These are phyloP conservation scores for Gentiana straminea DNA, from an alignment of 257 asterid species.

Conservation along the genomic window DNA sequence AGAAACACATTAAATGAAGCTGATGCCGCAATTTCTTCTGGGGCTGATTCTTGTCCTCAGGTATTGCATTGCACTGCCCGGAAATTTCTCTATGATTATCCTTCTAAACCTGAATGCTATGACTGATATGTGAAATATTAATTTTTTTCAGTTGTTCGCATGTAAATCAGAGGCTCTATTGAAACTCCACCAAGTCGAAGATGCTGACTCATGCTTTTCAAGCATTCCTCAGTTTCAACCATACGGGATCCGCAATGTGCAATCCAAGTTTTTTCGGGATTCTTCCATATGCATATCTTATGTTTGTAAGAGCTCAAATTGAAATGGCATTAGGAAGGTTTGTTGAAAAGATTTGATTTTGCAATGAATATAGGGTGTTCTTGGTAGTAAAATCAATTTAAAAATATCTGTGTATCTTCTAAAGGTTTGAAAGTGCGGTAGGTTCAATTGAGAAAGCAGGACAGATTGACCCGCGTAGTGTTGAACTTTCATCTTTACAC, in stretches of 20 bases:
- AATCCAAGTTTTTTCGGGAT: conserved; percentile 51
- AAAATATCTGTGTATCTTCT: conserved; percentile 13
- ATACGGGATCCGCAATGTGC: conserved; percentile 15
- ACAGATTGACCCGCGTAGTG: conserved; percentile 45
- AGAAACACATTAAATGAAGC: conserved; percentile 42
- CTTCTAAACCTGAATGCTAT: neutral
- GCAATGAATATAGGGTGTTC: neutral
- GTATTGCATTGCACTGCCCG: conserved; percentile 22
- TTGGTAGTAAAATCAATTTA: conserved; percentile 5
- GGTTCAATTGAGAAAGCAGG: conserved; percentile 52
- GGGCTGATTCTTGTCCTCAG: conserved; percentile 77
- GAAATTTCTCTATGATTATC: neutral
- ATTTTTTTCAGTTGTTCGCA: conserved; percentile 60
- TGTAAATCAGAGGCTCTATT: conserved; percentile 84
- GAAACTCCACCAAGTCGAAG: conserved; percentile 66
- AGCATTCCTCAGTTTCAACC: conserved; percentile 27
- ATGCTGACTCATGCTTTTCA: conserved; percentile 40
- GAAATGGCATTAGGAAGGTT: conserved; percentile 67
- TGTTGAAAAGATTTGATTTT: conserved; percentile 9
- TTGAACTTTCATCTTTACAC: conserved; percentile 43
- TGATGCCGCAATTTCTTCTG: conserved; percentile 57
- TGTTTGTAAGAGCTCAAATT: conserved; percentile 38
- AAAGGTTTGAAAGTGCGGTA: conserved; percentile 75
- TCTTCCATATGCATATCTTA: conserved; percentile 55
- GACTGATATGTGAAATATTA: neutral